Base-by-base conservation (phyloP, 129 eudicot genomes). In the Erigeron canadensis region DNA sequence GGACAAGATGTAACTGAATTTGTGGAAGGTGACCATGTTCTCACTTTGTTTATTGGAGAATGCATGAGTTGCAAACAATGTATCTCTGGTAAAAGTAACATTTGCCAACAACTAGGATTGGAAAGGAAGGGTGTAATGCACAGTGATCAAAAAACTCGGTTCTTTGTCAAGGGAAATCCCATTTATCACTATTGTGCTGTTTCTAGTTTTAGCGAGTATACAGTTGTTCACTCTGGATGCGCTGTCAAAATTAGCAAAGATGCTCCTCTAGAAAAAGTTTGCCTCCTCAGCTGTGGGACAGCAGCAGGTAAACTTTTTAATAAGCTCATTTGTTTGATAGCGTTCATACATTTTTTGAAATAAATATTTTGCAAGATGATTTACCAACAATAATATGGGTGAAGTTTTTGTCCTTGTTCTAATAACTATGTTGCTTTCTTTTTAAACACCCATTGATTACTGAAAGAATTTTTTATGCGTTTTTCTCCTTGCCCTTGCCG, bases 171-270 rank as follows among this genome's bases (percentile, higher is more conserved):
- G 46, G 96, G 97, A 71, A 90, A 82, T 59, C 97, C 99, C 44
- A 42, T 88, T 71, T 95, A 84, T 80, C 99, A 95, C 65, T 86
- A 95, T 71, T 90, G 99, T 72, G 99, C 97, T 22, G 99, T 95
- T 70, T 95, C 99, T 54, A 95, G 99, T 80, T 95, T 95, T 82
- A 86, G 99, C 4, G 95, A 95, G 67, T 95, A 86, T 55, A 95
- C 97, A 22, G 91, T 95, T 62, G 99, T 95, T 84, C 89, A 95
- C 72, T 83, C 99, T 10, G 97, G 99, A 40, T 95, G 99, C 58
- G 99, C 99, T 70, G 88, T 88, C 70, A 95, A 95, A 80, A 81
- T 95, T 21, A 74, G 75, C 80, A 50, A 84, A 61, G 67, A 12
- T 56, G 99, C 97, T 47, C 99, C 99, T 59, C 66, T 95, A 15